Conservation (phyloP, 1,284 basidiomycete species). For the Coniophora puteana region DNA sequence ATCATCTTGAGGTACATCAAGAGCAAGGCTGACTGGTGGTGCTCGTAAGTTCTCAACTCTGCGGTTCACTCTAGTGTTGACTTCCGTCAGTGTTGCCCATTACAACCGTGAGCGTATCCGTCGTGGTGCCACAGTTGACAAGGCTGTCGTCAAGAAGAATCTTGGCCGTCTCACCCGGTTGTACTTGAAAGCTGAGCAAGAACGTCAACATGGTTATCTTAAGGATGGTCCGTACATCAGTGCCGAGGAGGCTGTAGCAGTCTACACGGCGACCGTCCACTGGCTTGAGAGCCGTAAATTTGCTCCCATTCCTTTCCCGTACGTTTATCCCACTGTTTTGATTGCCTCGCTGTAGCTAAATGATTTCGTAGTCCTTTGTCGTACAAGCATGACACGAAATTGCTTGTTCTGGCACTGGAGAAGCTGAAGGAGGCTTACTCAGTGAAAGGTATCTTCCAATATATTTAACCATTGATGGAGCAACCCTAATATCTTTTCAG, state of each 20-base stretch:
- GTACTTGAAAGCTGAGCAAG: constrained; percentile 97
- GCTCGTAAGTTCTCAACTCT: constrained; percentile 64
- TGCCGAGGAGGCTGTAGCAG: constrained; percentile 95
- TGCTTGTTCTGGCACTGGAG: constrained; percentile 91
- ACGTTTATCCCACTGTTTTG: constrained; percentile 23
- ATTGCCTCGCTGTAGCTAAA: constrained; percentile 5
- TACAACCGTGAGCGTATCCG: constrained; percentile 94
- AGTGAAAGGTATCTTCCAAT: constrained; percentile 92
- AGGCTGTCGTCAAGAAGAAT: constrained; percentile 98
- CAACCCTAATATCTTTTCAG: too few species aligned
- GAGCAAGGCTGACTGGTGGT: constrained; percentile 99
- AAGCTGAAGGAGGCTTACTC: constrained; percentile 98
- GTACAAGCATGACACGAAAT: constrained; percentile 97
- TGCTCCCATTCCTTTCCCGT: constrained; percentile 96
- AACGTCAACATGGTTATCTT: constrained; percentile 93
- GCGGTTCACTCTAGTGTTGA: not conserved
- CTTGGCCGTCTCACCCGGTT: constrained; percentile 86
- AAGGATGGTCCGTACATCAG: constrained; percentile 98
- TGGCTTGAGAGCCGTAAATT: constrained; percentile 97
- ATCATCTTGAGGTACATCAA: constrained; percentile 99
- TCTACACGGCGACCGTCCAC: constrained; percentile 96
- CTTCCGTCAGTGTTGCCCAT: constrained; percentile 66
- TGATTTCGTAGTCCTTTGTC: constrained; percentile 69
- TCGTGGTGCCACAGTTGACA: constrained; percentile 97
- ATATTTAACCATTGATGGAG: constrained; percentile 15